Evolutionary conservation across 345 rosid species (phyloP), one percentile per base, ranked within the genome.

Genomic region (Citrus cavaleriei): DNA sequence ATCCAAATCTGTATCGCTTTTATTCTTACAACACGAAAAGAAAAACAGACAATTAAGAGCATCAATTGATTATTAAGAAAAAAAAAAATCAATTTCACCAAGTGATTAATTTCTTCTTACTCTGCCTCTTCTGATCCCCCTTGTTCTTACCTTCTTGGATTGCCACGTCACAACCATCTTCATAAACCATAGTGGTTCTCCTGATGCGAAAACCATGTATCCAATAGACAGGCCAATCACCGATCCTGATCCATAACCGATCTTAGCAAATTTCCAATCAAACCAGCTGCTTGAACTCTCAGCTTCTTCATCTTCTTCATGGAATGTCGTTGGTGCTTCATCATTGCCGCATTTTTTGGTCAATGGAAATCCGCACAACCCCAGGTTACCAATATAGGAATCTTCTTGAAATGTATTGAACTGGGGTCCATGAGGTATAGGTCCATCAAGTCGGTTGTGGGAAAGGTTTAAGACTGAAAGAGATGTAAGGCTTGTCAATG

Each of bases 121-220:
- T 32, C 69, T 19, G 69, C 13, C 4, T 19, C 30, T 18, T 65
- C n/a, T n/a, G 19, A 6, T 34, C 9, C 34, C 40, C 40, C 40
- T 49, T 49, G 19, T 18, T 34, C 18, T 32, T 2, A 30, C 40
- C 69, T 21, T 19, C 37, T 34, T 65, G 69, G 69, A 18, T 35
- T 65, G 40, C 21, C 34, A 6, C n/a, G 3, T 55, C 21, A 67
- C 78, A 27, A 64, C 37, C 72, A 79, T 16, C 22, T 2, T 57
- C n/a, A 79, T 37, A 21, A 79, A 9, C 77, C 81, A 24, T 5
- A 34, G 27, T 8, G 80, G 67, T 27, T 27, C 60, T 32, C 71
- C 51, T 22, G 63, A 71, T 13, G 4, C 28, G 9, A 79, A 80
- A 7, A 73, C 62, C 42, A 80, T 57, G 28, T 28, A 80, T 67